Conservation (phyloP, 148 eudicot genomes). For the Simmondsia chinensis region DNA sequence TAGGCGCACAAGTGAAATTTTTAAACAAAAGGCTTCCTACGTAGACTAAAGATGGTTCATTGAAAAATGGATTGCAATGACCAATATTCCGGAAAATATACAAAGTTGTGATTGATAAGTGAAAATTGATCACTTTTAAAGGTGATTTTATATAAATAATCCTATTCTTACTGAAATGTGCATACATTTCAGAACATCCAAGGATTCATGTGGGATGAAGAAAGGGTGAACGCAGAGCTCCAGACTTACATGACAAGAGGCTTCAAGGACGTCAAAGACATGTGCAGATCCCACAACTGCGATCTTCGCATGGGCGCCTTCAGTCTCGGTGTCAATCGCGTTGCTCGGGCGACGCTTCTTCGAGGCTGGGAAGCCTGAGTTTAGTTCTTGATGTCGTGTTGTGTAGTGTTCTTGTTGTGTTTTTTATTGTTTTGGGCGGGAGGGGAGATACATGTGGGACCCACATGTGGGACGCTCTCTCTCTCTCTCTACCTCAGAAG, state of each 20-base stretch:
- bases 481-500: too few relatives aligned
- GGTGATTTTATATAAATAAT: neutral
- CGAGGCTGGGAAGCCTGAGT: conserved; percentile 95
- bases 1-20: too few relatives aligned
- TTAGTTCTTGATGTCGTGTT: too few relatives aligned
- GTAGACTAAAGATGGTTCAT: too few relatives aligned
- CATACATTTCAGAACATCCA: conserved; percentile 71
- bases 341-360: conserved; percentile 89
- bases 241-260: conserved; percentile 76
- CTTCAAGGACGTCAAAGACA: conserved; percentile 65
- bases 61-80: neutral
- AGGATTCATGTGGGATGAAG: conserved; percentile 99
- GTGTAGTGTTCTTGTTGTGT: too few relatives aligned
- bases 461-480: too few relatives aligned
- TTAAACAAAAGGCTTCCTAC: too few relatives aligned
- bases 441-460: too few relatives aligned
- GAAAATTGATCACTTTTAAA: too few relatives aligned
- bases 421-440: too few relatives aligned
- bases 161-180: too few relatives aligned
- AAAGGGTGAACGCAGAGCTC: conserved; percentile 78
- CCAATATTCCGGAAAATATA: neutral
- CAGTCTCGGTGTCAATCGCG: conserved; percentile 87
- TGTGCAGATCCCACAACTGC: conserved; percentile 85
- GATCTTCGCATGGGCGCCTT: conserved; percentile 99
- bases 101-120: neutral